A percentile compares a stretch with the other conserved stretches of the same genome.
Evolutionary conservation across 495 filamentous ascomycete genomes (phyloP).

Genomic region (Penicillium samsonianum): DNA sequence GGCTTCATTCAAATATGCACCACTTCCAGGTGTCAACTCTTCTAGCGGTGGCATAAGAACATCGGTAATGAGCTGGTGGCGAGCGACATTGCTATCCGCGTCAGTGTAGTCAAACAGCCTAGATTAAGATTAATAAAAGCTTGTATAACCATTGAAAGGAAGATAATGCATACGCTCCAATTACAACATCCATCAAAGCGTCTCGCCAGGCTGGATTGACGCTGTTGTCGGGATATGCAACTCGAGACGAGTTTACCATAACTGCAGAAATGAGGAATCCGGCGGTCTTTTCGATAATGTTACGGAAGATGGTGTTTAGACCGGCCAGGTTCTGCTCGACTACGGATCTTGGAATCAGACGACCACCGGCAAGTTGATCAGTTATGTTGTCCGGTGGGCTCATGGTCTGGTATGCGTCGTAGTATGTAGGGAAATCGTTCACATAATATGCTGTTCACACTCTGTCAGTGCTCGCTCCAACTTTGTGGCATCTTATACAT

Average conservation of each 20-base stretch:
- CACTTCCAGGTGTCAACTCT: conserved; percentile 6
- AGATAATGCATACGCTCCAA: conserved; percentile 11
- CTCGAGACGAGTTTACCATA: conserved; percentile 33
- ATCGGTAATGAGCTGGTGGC: conserved; percentile 17
- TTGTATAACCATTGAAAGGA: too few species aligned
- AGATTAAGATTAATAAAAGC: background rate
- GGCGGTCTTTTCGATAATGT: conserved; percentile 34
- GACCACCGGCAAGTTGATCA: conserved; percentile 51
- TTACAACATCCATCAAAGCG: conserved; percentile 3
- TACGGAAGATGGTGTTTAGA: background rate
- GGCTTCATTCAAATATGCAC: conserved; percentile 18
- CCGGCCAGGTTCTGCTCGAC: conserved; percentile 31
- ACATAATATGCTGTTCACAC: conserved; percentile 12
- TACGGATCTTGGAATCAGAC: conserved; percentile 52
- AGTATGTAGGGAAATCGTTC: conserved; percentile 38
- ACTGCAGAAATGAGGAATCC: conserved; percentile 38
- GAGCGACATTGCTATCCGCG: background rate
- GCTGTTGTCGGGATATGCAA: conserved; percentile 44
- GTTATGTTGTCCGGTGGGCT: conserved; percentile 38
- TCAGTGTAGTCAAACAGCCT: conserved; percentile 14
- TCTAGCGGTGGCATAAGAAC: conserved; percentile 13
- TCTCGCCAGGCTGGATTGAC: conserved; percentile 44
- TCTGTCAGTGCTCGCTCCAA: background rate
- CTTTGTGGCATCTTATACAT: background rate
- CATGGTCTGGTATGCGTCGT: conserved; percentile 41